Conservation (phyloP, 2,329 filamentous ascomycete genomes). For the Fonsecaea monophora region DNA sequence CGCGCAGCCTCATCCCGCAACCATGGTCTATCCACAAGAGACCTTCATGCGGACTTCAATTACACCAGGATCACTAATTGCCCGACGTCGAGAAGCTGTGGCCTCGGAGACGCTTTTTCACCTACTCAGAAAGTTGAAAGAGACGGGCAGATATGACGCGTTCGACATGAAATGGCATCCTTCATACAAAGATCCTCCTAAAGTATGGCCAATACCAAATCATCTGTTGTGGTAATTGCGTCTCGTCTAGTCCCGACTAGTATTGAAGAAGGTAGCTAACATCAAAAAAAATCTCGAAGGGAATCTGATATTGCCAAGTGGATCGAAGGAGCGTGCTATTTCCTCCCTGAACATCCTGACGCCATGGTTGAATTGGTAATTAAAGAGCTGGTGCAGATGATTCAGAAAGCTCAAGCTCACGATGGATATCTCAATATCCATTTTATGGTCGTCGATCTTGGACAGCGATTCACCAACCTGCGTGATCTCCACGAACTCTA, state of each 20-base stretch:
- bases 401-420: constrained; percentile 61
- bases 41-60: constrained; percentile 48
- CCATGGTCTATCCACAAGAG: constrained; percentile 49
- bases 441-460: constrained; percentile 64
- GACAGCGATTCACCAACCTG: constrained; percentile 63
- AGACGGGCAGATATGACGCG: constrained; percentile 64
- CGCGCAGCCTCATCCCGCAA: background rate
- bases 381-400: constrained; percentile 63
- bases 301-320: constrained; percentile 65
- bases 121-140: constrained; percentile 61
- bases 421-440: constrained; percentile 70
- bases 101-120: constrained; percentile 56
- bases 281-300: constrained; percentile 42
- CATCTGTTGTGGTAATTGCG: constrained; percentile 62
- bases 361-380: constrained; percentile 56
- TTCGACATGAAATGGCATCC: constrained; percentile 66
- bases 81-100: constrained; percentile 50
- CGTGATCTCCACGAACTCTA: constrained; percentile 69
- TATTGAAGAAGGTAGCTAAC: background rate
- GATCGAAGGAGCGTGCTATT: constrained; percentile 68
- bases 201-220: constrained; percentile 64
- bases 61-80: constrained; percentile 45
- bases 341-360: constrained; percentile 55
- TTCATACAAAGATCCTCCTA: constrained; percentile 58
- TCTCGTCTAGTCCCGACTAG: background rate